Percentiles rank a stretch among this genome's conserved stretches.
These are phyloP conservation scores for Sporothrix humicola DNA, from an alignment of 2,329 filamentous ascomycete genomes.

Conservation along the genomic window DNA sequence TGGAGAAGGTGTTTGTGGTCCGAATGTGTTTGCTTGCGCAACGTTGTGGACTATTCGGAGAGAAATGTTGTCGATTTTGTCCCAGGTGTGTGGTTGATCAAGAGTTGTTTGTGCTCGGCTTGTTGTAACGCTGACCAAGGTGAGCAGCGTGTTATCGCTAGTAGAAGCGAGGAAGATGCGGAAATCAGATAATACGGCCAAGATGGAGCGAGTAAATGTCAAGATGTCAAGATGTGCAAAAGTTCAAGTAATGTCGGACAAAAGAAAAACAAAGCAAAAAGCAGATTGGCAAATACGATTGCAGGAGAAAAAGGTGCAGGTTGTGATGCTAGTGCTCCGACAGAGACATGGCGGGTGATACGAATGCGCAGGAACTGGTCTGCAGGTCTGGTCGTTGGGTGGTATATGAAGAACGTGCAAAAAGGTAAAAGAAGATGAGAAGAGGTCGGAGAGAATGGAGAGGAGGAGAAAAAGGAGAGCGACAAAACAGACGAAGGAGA, in stretches of 20 bases:
- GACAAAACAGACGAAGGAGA: not conserved
- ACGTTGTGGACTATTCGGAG: slow-evolving; percentile 7
- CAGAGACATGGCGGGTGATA: slow-evolving; percentile 22
- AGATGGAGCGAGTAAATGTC: not conserved
- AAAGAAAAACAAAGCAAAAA: not conserved
- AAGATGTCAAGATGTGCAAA: not conserved
- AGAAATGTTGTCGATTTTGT: not conserved
- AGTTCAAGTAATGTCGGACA: not conserved
- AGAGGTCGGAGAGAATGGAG: not conserved
- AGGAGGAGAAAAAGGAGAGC: not conserved
- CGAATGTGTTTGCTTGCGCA: slow-evolving; percentile 27
- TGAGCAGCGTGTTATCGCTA: not conserved
- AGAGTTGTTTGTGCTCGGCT: slow-evolving; percentile 18
- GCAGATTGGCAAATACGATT: not conserved
- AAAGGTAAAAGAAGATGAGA: too few species aligned
- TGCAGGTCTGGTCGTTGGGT: not conserved
- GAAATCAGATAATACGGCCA: not conserved
- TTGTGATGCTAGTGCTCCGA: slow-evolving; percentile 22
- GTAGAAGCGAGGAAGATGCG: not conserved
- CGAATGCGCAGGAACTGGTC: not conserved
- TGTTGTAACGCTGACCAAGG: slow-evolving; percentile 14
- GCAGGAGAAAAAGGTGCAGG: slow-evolving; percentile 11
- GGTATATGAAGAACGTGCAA: not conserved
- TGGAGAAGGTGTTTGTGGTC: not conserved
- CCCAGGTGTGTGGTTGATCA: slow-evolving; percentile 20